Evolutionary conservation across 495 filamentous ascomycete genomes (phyloP), one percentile per base, ranked within the genome.

Genomic region (Umbilicaria muhlenbergii): DNA sequence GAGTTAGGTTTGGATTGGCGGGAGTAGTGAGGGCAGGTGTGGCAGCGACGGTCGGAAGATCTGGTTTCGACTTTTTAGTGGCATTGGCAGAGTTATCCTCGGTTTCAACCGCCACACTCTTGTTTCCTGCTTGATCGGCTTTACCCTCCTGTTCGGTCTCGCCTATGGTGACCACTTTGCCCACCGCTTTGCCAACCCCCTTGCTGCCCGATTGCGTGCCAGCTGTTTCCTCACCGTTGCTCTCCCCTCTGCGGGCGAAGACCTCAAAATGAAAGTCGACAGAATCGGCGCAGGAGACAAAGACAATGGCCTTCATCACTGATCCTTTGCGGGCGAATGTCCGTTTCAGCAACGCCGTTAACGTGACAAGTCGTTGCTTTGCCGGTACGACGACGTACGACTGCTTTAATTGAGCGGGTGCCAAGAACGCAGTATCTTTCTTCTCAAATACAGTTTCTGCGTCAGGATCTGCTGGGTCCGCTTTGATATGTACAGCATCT

Each of bases 231-330:
- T 28, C 8, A 6, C 8, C 24, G 8, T 28, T 28, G 8, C 24
- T 6, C 24, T 28, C 24, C 8, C 8, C 24, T 28, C 24, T 28
- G 11, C 73, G 64, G 24, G 76, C 78, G 48, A 98, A 78, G n/a
- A 94, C 61, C 39, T 92, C 81, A 52, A 86, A 96, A 56, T 94
- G 87, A 57, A 93, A 98, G 55, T 98, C 86, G 38, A 96, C 91
- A 10, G 83, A 89, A 54, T 98, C 92, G 13, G 91, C 88, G 53
- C 92, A 96, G 1, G 87, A 92, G 34, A 98, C 83, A 61, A 98
- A 98, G 40, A 96, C 74, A 47, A 96, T 94, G 3, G 81, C 80
- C 59, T 96, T 94, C 78, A 89, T 92, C 16, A 91, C 78, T 2
- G 85, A 83, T 0, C 86, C 86, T 59, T 80, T 80, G 12, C 87